Evolutionary conservation across 257 asterid genomes (phyloP), one percentile per base, ranked within the genome.

Genomic region (Mitragyna speciosa): DNA sequence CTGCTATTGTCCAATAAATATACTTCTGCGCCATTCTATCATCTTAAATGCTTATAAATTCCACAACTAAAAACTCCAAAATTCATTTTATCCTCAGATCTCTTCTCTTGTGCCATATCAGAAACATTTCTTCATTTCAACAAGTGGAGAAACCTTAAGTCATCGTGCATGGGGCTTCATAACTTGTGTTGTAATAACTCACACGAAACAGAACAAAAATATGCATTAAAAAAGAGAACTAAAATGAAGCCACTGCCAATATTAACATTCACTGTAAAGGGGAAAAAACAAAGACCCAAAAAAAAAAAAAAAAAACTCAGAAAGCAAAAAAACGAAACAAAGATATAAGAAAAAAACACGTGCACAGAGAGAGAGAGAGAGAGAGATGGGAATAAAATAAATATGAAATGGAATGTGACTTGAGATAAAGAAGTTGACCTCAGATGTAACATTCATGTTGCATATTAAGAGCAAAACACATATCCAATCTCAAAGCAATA

Each of bases 361-460:
- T 20, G 66, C 30, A 47, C 17, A 1, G 80, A 52, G n/a, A 65
- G 67, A 65, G 80, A 7, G 64, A 10, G 47, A 77, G 30, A 77
- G 72, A 43, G 28, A 33, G 20, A 7, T 30, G 31, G 52, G 52
- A 39, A 73, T 31, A 51, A 54, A 36, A 73, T 36, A 36, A 36
- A 36, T 36, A 36, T 36, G 41, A 36, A 54, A 2, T 52, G 65
- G 1, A 54, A 73, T 15, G 41, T 73, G 14, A 7, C 30, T 56
- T 8, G 76, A 36, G 14, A 31, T 36, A 39, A 43, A 33, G 47
- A 67, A 24, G 51, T 26, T 56, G 22, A 75, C 45, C 69, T 56
- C 39, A 75, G 24, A 36, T 36, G 41, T 20, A 59, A 39, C 19
- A 33, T 39, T 33, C 36, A 31, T 7, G 22, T 66, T 36, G 26